Evolutionary conservation across 169 alveolate genomes (phyloP).

Genomic region (Plasmodium billcollinsi): DNA sequence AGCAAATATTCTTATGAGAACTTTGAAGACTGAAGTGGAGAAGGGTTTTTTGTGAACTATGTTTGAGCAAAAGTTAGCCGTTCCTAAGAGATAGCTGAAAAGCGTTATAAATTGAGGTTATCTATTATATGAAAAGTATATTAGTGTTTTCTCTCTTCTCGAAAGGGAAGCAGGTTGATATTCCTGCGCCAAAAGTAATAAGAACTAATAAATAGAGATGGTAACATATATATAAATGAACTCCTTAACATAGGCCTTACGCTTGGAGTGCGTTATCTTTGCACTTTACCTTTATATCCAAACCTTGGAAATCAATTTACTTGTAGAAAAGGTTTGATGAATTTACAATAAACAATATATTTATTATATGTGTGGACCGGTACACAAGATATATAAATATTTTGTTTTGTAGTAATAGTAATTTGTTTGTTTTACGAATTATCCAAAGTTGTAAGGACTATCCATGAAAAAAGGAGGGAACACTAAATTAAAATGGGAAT

Average conservation of each 20-base stretch:
- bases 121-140: constrained; percentile 52
- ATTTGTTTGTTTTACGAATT: constrained; percentile 34
- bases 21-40: constrained; percentile 96
- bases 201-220: constrained; percentile 85
- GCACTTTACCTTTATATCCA: constrained; percentile 90
- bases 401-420: constrained; percentile 59
- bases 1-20: constrained; percentile 94
- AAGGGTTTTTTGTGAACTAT: constrained; percentile 94
- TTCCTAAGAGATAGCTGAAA: constrained; percentile 91
- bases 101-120: constrained; percentile 69
- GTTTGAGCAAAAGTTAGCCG: constrained; percentile 94
- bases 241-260: constrained; percentile 91
- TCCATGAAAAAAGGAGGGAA: constrained; percentile 75
- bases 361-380: background rate
- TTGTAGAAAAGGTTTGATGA: constrained; percentile 90
- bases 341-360: background rate
- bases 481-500: constrained; percentile 10
- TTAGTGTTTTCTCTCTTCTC: constrained; percentile 53
- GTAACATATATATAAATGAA: constrained; percentile 82
- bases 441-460: constrained; percentile 57
- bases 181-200: constrained; percentile 88
- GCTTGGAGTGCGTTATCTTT: constrained; percentile 93
- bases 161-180: constrained; percentile 92
- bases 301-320: constrained; percentile 91
- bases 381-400: background rate